Conservation (phyloP, 208 protist genomes). For the Herpetomonas tarakana region DNA sequence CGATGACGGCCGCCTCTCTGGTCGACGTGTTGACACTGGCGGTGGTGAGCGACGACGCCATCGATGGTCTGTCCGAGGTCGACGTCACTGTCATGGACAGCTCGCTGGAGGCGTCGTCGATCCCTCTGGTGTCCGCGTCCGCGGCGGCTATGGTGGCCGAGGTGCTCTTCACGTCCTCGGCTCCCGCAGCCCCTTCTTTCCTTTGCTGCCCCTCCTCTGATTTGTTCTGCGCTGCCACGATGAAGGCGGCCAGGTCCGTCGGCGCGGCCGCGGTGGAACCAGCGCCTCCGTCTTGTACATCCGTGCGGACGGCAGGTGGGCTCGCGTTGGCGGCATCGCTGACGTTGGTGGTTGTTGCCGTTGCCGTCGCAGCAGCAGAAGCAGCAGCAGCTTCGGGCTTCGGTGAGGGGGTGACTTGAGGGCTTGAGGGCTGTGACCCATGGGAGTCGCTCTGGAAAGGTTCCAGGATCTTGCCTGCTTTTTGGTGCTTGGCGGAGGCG, state of each 20-base stretch:
- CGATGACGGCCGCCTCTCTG: not conserved
- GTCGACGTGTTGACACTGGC: not conserved
- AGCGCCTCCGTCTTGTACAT: too few relatives aligned
- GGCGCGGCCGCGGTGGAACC: too few relatives aligned
- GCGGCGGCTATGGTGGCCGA: not conserved
- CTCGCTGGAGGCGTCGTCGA: not conserved
- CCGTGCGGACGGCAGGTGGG: too few relatives aligned
- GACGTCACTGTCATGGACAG: not conserved
- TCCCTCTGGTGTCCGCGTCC: not conserved
- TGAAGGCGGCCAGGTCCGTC: not conserved
- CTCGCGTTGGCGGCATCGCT: not conserved
- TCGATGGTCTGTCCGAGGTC: slow-evolving; percentile 3
- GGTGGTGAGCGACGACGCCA: not conserved
- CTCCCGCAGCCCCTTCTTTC: not conserved
- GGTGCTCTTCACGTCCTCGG: not conserved
- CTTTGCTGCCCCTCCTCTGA: not conserved
- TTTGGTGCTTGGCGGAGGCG: not conserved
- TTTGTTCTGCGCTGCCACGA: not conserved
- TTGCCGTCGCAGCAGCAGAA: not conserved
- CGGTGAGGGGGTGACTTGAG: not conserved
- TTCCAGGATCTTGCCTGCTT: not conserved
- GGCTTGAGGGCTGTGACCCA: too few relatives aligned
- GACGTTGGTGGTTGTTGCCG: not conserved
- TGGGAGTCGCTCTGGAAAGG: too few relatives aligned
- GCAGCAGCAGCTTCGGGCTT: too few relatives aligned